Conservation (phyloP, 306 rosid species). For the Begonia masoniana region DNA sequence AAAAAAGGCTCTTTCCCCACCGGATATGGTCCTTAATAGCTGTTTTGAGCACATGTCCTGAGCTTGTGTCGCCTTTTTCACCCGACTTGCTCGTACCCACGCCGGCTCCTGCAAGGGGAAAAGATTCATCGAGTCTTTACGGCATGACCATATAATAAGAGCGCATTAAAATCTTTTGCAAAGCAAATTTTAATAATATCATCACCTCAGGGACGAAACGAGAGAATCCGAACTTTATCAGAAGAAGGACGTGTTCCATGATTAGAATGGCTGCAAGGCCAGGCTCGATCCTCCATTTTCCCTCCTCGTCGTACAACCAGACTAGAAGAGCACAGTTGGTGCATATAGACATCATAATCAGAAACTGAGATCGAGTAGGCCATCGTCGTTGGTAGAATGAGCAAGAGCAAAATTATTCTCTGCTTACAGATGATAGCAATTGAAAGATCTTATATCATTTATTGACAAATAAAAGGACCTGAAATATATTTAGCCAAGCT, state of each 20-base stretch:
- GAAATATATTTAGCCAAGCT: constrained; percentile 96
- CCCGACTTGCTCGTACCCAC: constrained; percentile 85
- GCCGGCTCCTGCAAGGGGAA: constrained; percentile 72
- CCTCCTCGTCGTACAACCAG: constrained; percentile 84
- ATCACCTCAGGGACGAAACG: constrained; percentile 82
- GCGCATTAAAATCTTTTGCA: too few relatives aligned
- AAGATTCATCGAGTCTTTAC: background rate
- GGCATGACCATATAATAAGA: too few relatives aligned
- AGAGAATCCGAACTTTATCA: constrained; percentile 82
- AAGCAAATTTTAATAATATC: too few relatives aligned
- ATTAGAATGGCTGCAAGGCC: constrained; percentile 86
- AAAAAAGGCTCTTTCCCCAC: constrained; percentile 20
- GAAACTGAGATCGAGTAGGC: constrained; percentile 43
- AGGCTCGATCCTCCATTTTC: constrained; percentile 94
- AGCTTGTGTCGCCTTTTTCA: constrained; percentile 46
- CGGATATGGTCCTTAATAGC: constrained; percentile 65
- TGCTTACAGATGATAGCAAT: too few relatives aligned
- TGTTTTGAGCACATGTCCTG: constrained; percentile 67
- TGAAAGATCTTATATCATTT: too few relatives aligned
- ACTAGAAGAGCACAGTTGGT: constrained; percentile 88
- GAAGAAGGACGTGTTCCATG: constrained; percentile 78
- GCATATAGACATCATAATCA: constrained; percentile 74
- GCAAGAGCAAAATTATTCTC: too few relatives aligned
- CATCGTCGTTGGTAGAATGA: too few relatives aligned
- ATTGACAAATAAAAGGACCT: constrained; percentile 35